These are phyloP conservation scores for Colletotrichum sp. DNA, from an alignment of 2,329 filamentous ascomycete species.

Conservation along the genomic window DNA sequence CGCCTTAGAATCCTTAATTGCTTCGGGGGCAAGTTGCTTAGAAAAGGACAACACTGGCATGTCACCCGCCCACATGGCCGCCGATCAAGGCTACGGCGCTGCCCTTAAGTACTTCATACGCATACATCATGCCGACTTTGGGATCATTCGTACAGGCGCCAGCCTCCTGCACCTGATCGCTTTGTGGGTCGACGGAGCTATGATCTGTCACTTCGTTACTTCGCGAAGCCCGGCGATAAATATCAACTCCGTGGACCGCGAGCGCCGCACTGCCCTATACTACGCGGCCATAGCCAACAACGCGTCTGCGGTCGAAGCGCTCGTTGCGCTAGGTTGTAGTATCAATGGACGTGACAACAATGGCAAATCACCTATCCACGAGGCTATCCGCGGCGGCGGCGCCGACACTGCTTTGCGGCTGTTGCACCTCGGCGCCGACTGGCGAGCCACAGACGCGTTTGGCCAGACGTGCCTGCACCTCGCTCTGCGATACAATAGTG, in stretches of 20 bases:
- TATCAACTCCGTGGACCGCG: not conserved
- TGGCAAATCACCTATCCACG: not conserved
- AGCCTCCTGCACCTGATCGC: not conserved
- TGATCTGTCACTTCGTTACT: accelerated
- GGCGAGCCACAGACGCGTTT: not conserved
- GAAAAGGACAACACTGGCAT: not conserved
- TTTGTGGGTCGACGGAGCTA: accelerated
- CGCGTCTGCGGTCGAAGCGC: not conserved
- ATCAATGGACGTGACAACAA: not conserved
- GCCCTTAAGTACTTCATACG: not conserved
- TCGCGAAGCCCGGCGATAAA: not conserved
- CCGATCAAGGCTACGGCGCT: not conserved
- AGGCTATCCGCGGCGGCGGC: not conserved
- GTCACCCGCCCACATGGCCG: not conserved
- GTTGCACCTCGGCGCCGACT: not conserved
- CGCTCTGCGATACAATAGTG: not conserved
- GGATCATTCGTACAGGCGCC: not conserved
- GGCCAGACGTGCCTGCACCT: not conserved
- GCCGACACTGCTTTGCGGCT: not conserved
- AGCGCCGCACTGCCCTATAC: not conserved
- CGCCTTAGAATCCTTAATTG: accelerated
- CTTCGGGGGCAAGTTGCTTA: not conserved
- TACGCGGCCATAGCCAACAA: accelerated
- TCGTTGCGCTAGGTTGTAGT: not conserved
- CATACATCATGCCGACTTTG: not conserved